Base-by-base conservation (phyloP, 164 flowering plant species). In the Dillenia suffruticosa region DNA sequence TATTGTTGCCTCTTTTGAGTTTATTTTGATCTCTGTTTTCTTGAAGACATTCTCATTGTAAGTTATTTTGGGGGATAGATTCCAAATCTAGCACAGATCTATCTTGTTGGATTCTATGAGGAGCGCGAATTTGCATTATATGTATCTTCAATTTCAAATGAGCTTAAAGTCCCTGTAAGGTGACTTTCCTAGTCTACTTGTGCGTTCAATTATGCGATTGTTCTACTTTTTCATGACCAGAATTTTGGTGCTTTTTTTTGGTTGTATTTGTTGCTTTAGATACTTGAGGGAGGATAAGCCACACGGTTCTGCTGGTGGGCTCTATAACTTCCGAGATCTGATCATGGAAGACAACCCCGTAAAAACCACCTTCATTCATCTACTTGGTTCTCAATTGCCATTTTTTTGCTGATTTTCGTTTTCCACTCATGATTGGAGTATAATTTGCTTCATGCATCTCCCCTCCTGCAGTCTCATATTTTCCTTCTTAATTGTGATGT, bases 261-360 rank as follows among this genome's bases (percentile, higher is more conserved):
- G 54, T 49, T 54, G 24, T 11, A 16, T 49, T 32, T 73, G 50
- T 26, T 70, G 64, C 9, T 66, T 56, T 73, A 94, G 98, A 79
- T 94, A 94, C 72, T 70, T 94, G 84, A 87, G 57, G 77, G 98
- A 94, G 78, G 97, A 91, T 69, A 94, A 84, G 61, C 97, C 98
- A 43, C 97, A 86, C 75, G 98, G 98, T 68, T 94, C 98, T 13
- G 97, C 98, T 68, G 98, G 98, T 63, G 98, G 96, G 11, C 87
- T 94, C 52, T 91, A 89, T 76, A 83, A 79, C 63, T 94, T 91
- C 69, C 82, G 97, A 72, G 96, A 94, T 79, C 82, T 78, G 66
- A 89, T 94, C 70, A 86, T 94, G 97, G 96, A 94, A 79, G 98
- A 94, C 51, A 79, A 56, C 67, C 98, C 98, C 79, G 98, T 94